These are phyloP conservation scores for Diaporthe nobilis DNA, from an alignment of 2,329 filamentous ascomycete species.

Conservation along the genomic window DNA sequence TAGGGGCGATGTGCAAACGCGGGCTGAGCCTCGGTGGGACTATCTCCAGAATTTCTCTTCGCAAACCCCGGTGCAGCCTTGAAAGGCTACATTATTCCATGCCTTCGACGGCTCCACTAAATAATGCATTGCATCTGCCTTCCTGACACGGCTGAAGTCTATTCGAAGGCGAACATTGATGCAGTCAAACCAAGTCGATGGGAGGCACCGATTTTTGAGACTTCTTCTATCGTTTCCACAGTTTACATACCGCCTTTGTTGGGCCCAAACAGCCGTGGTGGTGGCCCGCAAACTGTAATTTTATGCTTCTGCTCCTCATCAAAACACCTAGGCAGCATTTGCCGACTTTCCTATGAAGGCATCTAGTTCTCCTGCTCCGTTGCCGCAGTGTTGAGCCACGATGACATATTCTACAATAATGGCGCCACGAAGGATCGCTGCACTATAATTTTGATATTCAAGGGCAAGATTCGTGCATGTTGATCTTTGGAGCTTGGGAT, in stretches of 20 bases:
- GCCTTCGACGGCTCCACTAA: neutral
- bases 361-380: neutral
- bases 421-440: conserved; percentile 29
- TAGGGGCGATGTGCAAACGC: neutral
- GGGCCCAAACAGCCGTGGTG: neutral
- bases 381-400: neutral
- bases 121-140: neutral
- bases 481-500: conserved; percentile 8
- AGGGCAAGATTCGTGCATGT: conserved; percentile 15
- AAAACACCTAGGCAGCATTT: neutral
- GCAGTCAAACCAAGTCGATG: neutral
- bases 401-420: conserved; percentile 7
- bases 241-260: neutral
- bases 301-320: neutral
- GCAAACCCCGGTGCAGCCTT: neutral
- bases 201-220: too few species aligned
- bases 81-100: too few species aligned
- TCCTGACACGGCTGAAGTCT: neutral
- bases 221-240: neutral
- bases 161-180: neutral
- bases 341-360: too few species aligned
- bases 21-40: neutral
- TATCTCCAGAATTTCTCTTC: neutral
- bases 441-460: conserved; percentile 21
- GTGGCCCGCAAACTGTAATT: neutral